Conservation (phyloP, 108 stramenopile species). For the Schizochytrium sp. region DNA sequence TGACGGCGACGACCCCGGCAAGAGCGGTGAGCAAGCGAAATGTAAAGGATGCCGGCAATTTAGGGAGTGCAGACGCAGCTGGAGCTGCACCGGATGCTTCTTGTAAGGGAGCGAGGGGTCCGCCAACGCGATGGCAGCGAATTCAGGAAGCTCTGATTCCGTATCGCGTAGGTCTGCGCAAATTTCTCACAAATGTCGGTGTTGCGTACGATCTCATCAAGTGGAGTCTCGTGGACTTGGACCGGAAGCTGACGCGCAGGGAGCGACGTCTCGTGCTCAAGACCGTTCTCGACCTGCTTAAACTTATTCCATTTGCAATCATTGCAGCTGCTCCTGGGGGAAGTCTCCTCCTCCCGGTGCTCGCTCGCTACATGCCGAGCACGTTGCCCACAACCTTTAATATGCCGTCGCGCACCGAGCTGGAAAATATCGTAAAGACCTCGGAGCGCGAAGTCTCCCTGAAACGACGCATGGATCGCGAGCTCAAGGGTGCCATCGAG, state of each 20-base stretch:
- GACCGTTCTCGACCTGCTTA: neutral
- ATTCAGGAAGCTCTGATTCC: neutral
- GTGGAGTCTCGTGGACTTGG: neutral
- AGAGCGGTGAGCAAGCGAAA: too few species aligned
- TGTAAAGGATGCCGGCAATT: too few species aligned
- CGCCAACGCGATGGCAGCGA: neutral
- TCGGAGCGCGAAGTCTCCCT: neutral
- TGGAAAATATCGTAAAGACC: neutral
- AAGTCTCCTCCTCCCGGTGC: neutral
- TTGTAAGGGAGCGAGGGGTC: neutral
- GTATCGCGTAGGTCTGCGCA: neutral
- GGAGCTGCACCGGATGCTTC: too few species aligned
- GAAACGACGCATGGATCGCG: neutral
- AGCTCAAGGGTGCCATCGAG: neutral
- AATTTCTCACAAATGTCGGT: neutral
- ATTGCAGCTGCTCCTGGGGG: neutral
- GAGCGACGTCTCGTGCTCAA: neutral
- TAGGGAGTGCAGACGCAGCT: too few species aligned
- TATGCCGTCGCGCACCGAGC: neutral
- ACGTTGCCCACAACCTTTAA: slow-evolving; percentile 3
- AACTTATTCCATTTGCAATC: neutral
- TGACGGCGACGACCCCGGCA: too few species aligned
- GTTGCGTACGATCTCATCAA: neutral
- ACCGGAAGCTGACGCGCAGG: slow-evolving; percentile 5
- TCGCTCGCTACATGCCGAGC: neutral